phyloP scores from a whole-genome alignment of 1,284 basidiomycete species.

The Marasmius sp. region DNA sequence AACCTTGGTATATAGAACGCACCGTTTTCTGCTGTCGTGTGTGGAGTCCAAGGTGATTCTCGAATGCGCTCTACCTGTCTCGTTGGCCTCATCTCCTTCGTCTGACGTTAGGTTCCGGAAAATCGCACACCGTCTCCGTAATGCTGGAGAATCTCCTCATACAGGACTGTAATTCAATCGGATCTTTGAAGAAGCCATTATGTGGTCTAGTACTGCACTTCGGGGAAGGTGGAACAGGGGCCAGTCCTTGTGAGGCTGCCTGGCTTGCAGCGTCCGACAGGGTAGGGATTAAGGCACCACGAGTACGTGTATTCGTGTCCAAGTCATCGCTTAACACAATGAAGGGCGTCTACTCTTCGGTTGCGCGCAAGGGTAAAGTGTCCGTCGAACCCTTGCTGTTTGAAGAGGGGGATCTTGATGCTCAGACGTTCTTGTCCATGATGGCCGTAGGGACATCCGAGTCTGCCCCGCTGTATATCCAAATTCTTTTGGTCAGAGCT shows the following conservation, averaged over 20 bases:
- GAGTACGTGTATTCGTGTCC: slow-evolving; percentile 61
- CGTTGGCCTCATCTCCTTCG: slow-evolving; percentile 26
- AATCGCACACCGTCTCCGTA: slow-evolving; percentile 67
- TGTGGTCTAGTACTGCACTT: slow-evolving; percentile 68
- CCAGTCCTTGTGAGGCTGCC: slow-evolving; percentile 64
- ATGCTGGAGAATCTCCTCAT: slow-evolving; percentile 70
- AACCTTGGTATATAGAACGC: slow-evolving; percentile 47
- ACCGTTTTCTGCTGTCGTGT: slow-evolving; percentile 58
- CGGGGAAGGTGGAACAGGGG: slow-evolving; percentile 58
- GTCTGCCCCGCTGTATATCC: slow-evolving; percentile 64
- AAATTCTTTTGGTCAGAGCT: slow-evolving; percentile 52
- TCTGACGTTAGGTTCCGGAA: slow-evolving; percentile 53
- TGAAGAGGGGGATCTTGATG: slow-evolving; percentile 63
- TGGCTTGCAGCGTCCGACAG: slow-evolving; percentile 48
- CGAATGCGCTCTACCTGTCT: not conserved
- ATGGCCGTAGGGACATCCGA: slow-evolving; percentile 65
- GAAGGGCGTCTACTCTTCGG: slow-evolving; percentile 50
- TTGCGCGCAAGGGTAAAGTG: slow-evolving; percentile 42
- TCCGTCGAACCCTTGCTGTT: slow-evolving; percentile 57
- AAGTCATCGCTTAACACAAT: slow-evolving; percentile 62
- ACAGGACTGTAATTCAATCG: slow-evolving; percentile 44
- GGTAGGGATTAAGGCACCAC: slow-evolving; percentile 40
- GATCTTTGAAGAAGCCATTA: slow-evolving; percentile 51
- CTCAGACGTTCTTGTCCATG: slow-evolving; percentile 63
- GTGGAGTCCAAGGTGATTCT: slow-evolving; percentile 53